Evolutionary conservation across 1,139 yeast genomes (phyloP), one percentile per base, ranked within the genome.

Genomic region (Hyphopichia khmerensis): DNA sequence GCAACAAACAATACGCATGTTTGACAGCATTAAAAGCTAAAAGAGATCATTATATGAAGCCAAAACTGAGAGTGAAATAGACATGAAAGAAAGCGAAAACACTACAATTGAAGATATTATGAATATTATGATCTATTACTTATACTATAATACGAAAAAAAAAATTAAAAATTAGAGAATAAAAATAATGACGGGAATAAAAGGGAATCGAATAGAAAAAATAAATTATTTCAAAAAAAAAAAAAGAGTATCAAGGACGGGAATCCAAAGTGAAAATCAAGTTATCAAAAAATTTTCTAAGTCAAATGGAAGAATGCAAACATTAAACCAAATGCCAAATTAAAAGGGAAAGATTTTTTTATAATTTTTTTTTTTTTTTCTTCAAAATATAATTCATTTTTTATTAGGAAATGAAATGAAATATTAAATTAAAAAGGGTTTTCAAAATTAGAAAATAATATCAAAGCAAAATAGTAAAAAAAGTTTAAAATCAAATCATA

Each of bases 51-150:
- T n/a, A n/a, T n/a, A n/a, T n/a, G n/a, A n/a, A n/a, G n/a, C n/a
- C n/a, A n/a, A n/a, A n/a, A n/a, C n/a, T n/a, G n/a, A n/a, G n/a
- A n/a, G n/a, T n/a, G n/a, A n/a, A n/a, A n/a, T 21, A 21, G 9
- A 21, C 9, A 21, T 21, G 24, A 21, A 5, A 6, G 5, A 6
- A 21, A 21, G 9, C 24, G 9, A 21, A 21, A 21, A 21, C 24
- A 26, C 29, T 26, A 26, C 29, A 26, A 26, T 9, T 26, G 4
- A 18, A 5, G 7, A 21, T 34, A 43, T 9, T 29, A 43, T 49
- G 45, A 52, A 55, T 57, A 60, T 53, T 60, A 60, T 58, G 59
- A 60, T 61, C 65, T 61, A 61, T 61, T 59, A 52, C 43, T 26
- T 46, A 42, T 47, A 56, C 62, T 60, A 56, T 54, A 59, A 55